A percentile compares a stretch with the other conserved stretches of the same genome.
phyloP scores from a whole-genome alignment of 2,329 filamentous ascomycete species.

The Fusarium mangiferae region DNA sequence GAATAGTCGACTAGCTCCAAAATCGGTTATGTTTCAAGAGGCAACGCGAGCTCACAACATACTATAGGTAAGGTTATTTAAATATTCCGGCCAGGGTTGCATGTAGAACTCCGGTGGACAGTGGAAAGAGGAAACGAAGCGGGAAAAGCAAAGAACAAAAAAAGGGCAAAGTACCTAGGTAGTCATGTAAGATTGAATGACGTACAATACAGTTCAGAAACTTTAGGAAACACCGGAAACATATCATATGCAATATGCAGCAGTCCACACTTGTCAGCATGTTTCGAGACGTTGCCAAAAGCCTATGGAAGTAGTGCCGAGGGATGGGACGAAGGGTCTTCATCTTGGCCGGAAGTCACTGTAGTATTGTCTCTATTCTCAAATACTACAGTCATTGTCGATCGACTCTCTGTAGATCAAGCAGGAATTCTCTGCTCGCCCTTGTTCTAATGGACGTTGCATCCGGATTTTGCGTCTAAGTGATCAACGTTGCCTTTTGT shows the following conservation, averaged over 20 bases:
- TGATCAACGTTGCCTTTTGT: conserved; percentile 18
- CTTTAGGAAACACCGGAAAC: conserved; percentile 17
- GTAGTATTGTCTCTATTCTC: background rate
- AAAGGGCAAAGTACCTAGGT: background rate
- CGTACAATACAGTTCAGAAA: conserved; percentile 1
- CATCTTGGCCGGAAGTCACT: background rate
- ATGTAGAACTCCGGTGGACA: conserved; percentile 4
- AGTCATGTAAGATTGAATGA: conserved; percentile 9
- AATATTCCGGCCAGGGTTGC: conserved; percentile 7
- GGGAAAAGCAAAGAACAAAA: conserved; percentile 13
- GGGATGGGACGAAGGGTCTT: conserved; percentile 4
- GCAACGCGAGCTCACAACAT: background rate
- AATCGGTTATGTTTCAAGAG: conserved; percentile 27
- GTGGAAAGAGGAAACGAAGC: conserved; percentile 16
- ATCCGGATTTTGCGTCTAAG: conserved; percentile 9
- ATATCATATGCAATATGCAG: background rate
- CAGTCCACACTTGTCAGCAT: conserved; percentile 6
- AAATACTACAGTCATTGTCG: background rate
- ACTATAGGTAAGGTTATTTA: conserved; percentile 24
- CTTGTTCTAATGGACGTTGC: conserved; percentile 7
- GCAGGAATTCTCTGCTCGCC: conserved; percentile 4
- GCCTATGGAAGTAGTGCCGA: background rate
- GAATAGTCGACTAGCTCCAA: background rate
- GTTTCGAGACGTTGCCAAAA: conserved; percentile 1
- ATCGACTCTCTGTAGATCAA: conserved; percentile 30